Evolutionary conservation across 75 land plant genomes (phyloP).

Genomic region (Selaginella moellendorffii): DNA sequence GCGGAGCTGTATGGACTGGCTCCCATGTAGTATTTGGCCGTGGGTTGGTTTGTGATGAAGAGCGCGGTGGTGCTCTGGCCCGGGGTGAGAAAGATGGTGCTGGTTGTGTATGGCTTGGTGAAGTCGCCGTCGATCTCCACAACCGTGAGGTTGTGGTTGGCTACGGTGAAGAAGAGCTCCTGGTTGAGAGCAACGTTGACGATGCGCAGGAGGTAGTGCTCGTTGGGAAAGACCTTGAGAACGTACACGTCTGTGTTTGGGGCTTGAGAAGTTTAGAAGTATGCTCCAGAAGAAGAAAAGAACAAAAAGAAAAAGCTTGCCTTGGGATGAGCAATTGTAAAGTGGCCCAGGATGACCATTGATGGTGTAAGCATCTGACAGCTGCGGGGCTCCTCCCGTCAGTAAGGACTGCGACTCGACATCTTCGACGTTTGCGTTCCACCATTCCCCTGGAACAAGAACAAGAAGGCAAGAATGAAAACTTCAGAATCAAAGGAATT

Average conservation of each 20-base stretch:
- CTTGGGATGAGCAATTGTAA: slow-evolving; percentile 36
- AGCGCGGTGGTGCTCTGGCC: slow-evolving; percentile 1
- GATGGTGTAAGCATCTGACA: slow-evolving; percentile 60
- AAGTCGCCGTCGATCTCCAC: slow-evolving; percentile 8
- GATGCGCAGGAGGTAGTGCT: not conserved
- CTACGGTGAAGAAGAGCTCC: slow-evolving; percentile 2
- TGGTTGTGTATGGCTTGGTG: not conserved
- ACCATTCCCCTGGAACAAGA: slow-evolving; percentile 60
- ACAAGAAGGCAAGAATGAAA: not conserved
- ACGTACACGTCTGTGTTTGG: not conserved
- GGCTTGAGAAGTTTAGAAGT: not conserved
- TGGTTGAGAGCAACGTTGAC: not conserved
- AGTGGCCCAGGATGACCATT: slow-evolving; percentile 55
- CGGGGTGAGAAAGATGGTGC: not conserved
- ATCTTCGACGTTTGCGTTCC: slow-evolving; percentile 50
- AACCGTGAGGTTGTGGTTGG: slow-evolving; percentile 4
- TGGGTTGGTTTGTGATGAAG: not conserved
- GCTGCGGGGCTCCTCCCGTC: slow-evolving; percentile 29
- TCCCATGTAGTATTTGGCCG: slow-evolving; percentile 2
- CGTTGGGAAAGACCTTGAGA: not conserved
- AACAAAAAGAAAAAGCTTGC: slow-evolving; percentile 15
- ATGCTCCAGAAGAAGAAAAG: no score
- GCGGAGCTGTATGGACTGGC: slow-evolving; percentile 1
- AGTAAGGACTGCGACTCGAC: slow-evolving; percentile 26
- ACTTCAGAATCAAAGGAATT: not conserved